These are phyloP conservation scores for Nannochloropsis gaditana DNA, from an alignment of 108 stramenopile species.

Conservation along the genomic window DNA sequence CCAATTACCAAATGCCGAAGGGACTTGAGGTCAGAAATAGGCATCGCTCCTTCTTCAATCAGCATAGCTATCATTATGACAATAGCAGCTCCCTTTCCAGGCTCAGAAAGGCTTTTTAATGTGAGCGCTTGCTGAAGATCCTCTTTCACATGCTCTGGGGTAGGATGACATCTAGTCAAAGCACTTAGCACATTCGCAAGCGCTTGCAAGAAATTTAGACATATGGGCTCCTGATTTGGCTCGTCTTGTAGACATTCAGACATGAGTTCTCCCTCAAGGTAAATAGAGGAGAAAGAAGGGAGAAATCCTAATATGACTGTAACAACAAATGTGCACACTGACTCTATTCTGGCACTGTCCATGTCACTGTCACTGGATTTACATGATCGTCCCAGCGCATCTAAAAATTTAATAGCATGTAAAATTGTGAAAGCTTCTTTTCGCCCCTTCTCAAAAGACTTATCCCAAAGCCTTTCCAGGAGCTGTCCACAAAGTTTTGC, in stretches of 20 bases:
- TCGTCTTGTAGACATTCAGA: background rate
- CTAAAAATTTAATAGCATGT: background rate
- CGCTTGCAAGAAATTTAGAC: background rate
- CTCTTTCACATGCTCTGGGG: background rate
- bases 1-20: background rate
- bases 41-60: slow-evolving; percentile 2
- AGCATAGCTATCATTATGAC: background rate
- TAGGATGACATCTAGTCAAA: background rate
- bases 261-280: background rate
- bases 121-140: background rate
- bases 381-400: background rate
- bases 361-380: background rate
- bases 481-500: background rate
- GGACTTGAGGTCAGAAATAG: background rate
- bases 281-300: background rate
- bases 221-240: background rate
- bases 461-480: background rate
- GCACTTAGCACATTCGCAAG: background rate
- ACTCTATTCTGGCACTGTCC: background rate
- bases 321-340: background rate
- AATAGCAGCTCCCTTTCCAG: background rate
- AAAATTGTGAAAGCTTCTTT: background rate
- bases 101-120: background rate
- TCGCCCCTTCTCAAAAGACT: background rate
- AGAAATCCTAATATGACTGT: background rate